Evolutionary conservation across 345 rosid species (phyloP).

Genomic region (Pugionium cornutum): DNA sequence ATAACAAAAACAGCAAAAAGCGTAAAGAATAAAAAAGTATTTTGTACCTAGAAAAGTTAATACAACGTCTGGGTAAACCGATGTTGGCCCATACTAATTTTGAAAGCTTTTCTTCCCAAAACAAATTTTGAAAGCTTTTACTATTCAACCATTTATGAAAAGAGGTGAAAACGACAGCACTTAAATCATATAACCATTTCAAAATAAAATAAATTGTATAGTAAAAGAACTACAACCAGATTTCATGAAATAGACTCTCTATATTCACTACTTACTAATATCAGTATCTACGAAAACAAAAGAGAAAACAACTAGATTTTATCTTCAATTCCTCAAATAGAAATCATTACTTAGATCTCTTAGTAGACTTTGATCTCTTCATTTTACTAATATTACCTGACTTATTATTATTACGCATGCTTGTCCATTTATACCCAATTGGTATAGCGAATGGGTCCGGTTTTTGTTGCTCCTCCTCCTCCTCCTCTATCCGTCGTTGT

Average conservation of each 20-base stretch:
- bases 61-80: slow-evolving; percentile 3
- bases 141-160: slow-evolving; percentile 17
- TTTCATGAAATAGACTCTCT: slow-evolving; percentile 20
- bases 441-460: slow-evolving; percentile 85
- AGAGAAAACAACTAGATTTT: neutral
- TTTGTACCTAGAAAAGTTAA: slow-evolving; percentile 11
- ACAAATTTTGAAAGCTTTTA: slow-evolving; percentile 25
- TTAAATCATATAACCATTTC: slow-evolving; percentile 28
- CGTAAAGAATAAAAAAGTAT: no score
- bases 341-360: slow-evolving; percentile 50
- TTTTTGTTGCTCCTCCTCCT: slow-evolving; percentile 34
- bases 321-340: slow-evolving; percentile 4
- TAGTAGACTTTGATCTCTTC: slow-evolving; percentile 61
- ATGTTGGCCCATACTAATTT: slow-evolving; percentile 29
- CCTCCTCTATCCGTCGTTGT: slow-evolving; percentile 45
- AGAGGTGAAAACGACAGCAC: slow-evolving; percentile 6
- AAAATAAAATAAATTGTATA: slow-evolving; percentile 18
- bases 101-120: slow-evolving; percentile 9
- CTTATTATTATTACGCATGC: slow-evolving; percentile 49
- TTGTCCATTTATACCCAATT: slow-evolving; percentile 73
- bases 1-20: no score
- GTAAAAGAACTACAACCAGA: slow-evolving; percentile 18
- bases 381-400: slow-evolving; percentile 45
- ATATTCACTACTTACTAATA: slow-evolving; percentile 29
- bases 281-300: slow-evolving; percentile 31